These are phyloP conservation scores for Diaporthe sp. DNA, from an alignment of 2,329 filamentous ascomycete genomes.

Conservation along the genomic window DNA sequence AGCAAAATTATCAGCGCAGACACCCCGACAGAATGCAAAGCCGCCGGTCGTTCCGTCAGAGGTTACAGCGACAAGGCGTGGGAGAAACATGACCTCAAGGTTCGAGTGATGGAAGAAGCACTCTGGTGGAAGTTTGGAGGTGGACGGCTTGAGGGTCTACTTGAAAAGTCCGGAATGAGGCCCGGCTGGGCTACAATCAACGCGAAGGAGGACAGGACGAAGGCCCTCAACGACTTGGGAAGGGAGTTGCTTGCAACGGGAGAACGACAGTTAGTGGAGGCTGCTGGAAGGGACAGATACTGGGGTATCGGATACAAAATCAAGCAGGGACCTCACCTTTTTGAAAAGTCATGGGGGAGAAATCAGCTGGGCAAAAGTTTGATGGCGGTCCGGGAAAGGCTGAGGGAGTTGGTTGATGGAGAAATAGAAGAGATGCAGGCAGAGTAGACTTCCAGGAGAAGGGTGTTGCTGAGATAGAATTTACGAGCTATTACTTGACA, in stretches of 20 bases:
- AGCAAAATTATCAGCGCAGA: not conserved
- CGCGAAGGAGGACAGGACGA: not conserved
- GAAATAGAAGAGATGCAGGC: not conserved
- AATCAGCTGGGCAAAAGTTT: slow-evolving; percentile 9
- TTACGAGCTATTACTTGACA: not conserved
- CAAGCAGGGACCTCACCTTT: not conserved
- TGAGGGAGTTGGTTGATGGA: not conserved
- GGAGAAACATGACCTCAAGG: slow-evolving; percentile 8
- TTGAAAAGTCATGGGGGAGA: not conserved
- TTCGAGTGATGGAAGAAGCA: slow-evolving; percentile 25
- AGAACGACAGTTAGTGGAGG: not conserved
- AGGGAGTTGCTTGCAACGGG: not conserved
- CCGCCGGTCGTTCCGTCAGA: not conserved
- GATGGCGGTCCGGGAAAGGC: not conserved
- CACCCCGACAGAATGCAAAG: slow-evolving; percentile 17
- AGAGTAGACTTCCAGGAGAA: not conserved
- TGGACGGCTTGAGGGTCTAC: not conserved
- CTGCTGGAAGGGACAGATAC: not conserved
- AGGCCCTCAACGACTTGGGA: not conserved
- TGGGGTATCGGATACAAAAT: slow-evolving; percentile 5
- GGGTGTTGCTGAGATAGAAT: not conserved
- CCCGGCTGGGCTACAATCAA: not conserved
- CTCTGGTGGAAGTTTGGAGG: slow-evolving; percentile 22
- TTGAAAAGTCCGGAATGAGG: not conserved
- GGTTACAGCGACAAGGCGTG: slow-evolving; percentile 11